Conservation (phyloP, 768 basidiomycete species). For the Kwoniella mangroviensis region DNA sequence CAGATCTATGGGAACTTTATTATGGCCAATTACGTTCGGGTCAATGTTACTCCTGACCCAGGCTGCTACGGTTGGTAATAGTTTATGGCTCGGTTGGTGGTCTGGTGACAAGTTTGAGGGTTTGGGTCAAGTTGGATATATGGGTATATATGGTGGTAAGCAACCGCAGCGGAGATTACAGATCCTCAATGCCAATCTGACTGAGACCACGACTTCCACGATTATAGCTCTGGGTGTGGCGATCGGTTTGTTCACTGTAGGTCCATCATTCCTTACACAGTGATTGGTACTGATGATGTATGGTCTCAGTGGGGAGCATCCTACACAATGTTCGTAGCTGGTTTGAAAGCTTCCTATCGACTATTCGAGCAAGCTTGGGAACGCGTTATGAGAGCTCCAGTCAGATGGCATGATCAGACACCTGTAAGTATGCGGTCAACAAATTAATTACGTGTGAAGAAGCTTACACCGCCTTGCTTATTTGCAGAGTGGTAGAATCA, state of each 20-base stretch:
- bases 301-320: slow-evolving; percentile 37
- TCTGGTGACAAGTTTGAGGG: slow-evolving; percentile 64
- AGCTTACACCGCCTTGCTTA: not conserved
- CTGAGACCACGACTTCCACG: not conserved
- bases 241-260: slow-evolving; percentile 33
- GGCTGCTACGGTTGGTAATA: slow-evolving; percentile 66
- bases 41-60: slow-evolving; percentile 62
- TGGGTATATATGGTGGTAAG: slow-evolving; percentile 63
- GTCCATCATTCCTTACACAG: not conserved
- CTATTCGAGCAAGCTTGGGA: slow-evolving; percentile 67
- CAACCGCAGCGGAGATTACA: not conserved
- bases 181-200: not conserved
- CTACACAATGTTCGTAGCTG: slow-evolving; percentile 47
- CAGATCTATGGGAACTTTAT: slow-evolving; percentile 61
- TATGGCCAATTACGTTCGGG: slow-evolving; percentile 62
- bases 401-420: slow-evolving; percentile 75
- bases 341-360: slow-evolving; percentile 59
- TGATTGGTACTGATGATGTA: too few relatives aligned
- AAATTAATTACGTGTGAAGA: too few relatives aligned
- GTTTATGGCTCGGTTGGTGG: slow-evolving; percentile 76
- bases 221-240: slow-evolving; percentile 38
- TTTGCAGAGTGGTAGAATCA: slow-evolving; percentile 52
- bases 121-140: slow-evolving; percentile 70
- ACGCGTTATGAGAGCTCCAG: slow-evolving; percentile 67
- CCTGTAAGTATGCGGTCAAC: too few relatives aligned